Evolutionary conservation across 305 asterid genomes (phyloP).

Genomic region (Fraxinus sp.): DNA sequence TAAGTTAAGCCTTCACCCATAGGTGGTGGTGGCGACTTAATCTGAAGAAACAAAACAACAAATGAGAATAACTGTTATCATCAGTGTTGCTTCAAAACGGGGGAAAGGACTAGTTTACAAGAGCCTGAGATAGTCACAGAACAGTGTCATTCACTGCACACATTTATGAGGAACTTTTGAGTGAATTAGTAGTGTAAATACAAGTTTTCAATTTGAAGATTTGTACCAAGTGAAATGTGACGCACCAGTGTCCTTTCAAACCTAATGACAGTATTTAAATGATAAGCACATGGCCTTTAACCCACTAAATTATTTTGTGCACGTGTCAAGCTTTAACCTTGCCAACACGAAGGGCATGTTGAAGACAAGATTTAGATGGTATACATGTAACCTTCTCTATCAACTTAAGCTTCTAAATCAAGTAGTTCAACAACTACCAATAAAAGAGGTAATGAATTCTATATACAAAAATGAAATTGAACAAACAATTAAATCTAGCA

Average conservation of each 20-base stretch:
- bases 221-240: slow-evolving; percentile 7
- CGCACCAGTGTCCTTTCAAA: slow-evolving; percentile 4
- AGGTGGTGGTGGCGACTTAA: slow-evolving; percentile 58
- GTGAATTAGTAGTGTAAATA: slow-evolving; percentile 1
- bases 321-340: background rate
- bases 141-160: slow-evolving; percentile 7
- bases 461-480: background rate
- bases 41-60: slow-evolving; percentile 33
- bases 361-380: background rate
- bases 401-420: background rate
- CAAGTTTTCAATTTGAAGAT: slow-evolving; percentile 9
- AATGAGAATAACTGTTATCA: background rate
- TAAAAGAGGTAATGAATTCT: background rate
- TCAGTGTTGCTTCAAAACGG: background rate
- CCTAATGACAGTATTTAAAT: background rate
- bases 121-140: background rate
- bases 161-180: background rate
- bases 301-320: background rate
- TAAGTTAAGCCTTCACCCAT: slow-evolving; percentile 69
- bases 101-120: background rate
- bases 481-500: background rate
- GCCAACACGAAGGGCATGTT: background rate
- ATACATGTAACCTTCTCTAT: background rate
- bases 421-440: background rate
- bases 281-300: background rate